A percentile compares a stretch with the other conserved stretches of the same genome.
Conservation (phyloP, 1,284 basidiomycete genomes). For the Dichomitus squalens region DNA sequence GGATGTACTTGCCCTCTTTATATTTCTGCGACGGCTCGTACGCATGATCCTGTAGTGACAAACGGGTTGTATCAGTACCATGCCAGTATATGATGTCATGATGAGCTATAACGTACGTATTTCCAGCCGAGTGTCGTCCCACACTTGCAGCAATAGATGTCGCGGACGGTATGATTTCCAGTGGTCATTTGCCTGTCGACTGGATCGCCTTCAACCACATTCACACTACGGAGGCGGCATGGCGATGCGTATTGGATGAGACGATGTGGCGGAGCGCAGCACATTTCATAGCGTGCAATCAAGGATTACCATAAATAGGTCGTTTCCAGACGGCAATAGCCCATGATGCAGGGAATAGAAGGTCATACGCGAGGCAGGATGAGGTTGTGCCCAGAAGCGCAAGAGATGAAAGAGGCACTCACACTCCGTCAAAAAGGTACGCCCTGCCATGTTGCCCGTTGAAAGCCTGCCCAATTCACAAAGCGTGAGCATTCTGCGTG, state of each 20-base stretch:
- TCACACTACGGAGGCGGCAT: slow-evolving; percentile 62
- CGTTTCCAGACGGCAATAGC: slow-evolving; percentile 3
- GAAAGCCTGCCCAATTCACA: slow-evolving; percentile 65
- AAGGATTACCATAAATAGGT: slow-evolving; percentile 16
- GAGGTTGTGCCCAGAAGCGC: slow-evolving; percentile 2
- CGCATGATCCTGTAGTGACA: slow-evolving; percentile 74
- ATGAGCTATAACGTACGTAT: slow-evolving; percentile 72
- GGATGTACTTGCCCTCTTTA: slow-evolving; percentile 98
- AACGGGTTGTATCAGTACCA: slow-evolving; percentile 2
- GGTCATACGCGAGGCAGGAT: background rate
- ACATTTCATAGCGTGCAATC: background rate
- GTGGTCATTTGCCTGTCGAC: slow-evolving; percentile 96
- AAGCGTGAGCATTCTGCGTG: slow-evolving; percentile 10
- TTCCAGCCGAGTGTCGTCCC: slow-evolving; percentile 91
- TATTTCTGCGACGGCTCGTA: slow-evolving; percentile 92
- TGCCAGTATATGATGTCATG: background rate
- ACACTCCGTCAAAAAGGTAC: slow-evolving; percentile 93
- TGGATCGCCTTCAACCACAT: slow-evolving; percentile 85
- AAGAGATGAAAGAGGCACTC: slow-evolving; percentile 38
- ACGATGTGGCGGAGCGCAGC: background rate
- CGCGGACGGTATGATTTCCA: slow-evolving; percentile 93
- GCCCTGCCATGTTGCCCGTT: slow-evolving; percentile 95
- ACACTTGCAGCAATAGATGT: slow-evolving; percentile 93
- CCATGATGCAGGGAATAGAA: background rate
- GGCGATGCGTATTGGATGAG: background rate